Evolutionary conservation across 2,329 filamentous ascomycete species (phyloP).

Genomic region (Neofusicoccum parvum): DNA sequence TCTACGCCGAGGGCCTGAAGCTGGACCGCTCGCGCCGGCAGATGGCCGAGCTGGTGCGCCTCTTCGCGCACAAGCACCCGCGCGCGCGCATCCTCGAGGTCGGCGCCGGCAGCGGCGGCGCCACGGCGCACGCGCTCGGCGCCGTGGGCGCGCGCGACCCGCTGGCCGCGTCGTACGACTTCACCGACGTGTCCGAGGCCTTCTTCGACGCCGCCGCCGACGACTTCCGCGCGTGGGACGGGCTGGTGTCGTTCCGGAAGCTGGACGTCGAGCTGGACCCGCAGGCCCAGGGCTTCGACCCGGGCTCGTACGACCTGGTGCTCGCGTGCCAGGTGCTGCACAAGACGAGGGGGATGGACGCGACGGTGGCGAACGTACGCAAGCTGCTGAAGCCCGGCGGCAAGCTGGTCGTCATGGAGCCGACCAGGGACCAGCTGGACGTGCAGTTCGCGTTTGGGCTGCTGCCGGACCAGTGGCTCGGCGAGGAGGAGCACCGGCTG

Average conservation of each 20-base stretch:
- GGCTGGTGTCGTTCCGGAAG: slow-evolving; percentile 6
- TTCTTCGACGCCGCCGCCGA: slow-evolving; percentile 25
- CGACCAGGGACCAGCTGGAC: slow-evolving; percentile 21
- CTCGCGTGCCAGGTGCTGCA: no score
- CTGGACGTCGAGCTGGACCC: slow-evolving; percentile 21
- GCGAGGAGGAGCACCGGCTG: no score
- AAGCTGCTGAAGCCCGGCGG: slow-evolving; percentile 43
- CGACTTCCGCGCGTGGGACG: background rate
- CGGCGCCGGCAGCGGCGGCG: slow-evolving; percentile 23
- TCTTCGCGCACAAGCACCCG: background rate
- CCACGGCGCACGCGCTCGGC: background rate
- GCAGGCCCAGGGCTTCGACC: slow-evolving; percentile 18
- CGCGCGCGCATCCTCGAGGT: slow-evolving; percentile 22
- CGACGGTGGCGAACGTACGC: slow-evolving; percentile 18
- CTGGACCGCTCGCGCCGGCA: background rate
- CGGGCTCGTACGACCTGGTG: slow-evolving; percentile 13
- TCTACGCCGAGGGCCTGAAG: no score
- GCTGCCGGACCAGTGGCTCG: no score
- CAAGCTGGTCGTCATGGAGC: slow-evolving; percentile 39
- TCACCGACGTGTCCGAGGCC: slow-evolving; percentile 28
- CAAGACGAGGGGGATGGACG: no score
- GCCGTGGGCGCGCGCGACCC: background rate
- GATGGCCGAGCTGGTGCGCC: background rate
- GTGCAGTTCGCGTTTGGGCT: background rate
- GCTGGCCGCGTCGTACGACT: slow-evolving; percentile 23